Conservation (phyloP, 2,329 filamentous ascomycete species). For the Knufia petricola region DNA sequence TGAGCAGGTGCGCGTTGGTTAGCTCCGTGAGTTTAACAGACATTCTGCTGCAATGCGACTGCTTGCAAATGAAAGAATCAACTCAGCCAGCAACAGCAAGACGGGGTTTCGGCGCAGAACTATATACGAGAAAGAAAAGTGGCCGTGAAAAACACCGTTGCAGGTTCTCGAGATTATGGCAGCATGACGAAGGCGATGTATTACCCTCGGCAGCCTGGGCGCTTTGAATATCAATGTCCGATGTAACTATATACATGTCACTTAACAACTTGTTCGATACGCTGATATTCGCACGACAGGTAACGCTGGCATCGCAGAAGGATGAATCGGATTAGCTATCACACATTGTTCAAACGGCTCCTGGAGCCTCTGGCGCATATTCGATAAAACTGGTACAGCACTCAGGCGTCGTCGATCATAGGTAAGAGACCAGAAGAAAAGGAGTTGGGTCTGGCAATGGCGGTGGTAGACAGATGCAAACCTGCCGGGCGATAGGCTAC, state of each 20-base stretch:
- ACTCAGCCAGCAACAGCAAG: constrained; percentile 11
- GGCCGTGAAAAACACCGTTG: constrained; percentile 44
- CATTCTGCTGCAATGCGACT: constrained; percentile 22
- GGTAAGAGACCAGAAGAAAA: not conserved
- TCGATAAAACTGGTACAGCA: not conserved
- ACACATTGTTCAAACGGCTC: no score
- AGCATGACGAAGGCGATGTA: constrained; percentile 3
- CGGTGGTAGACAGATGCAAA: constrained; percentile 1
- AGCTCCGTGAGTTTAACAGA: constrained; percentile 60
- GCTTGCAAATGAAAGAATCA: constrained; percentile 28
- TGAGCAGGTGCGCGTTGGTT: constrained; percentile 74
- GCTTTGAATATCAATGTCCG: not conserved
- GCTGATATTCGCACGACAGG: not conserved
- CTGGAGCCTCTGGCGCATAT: not conserved
- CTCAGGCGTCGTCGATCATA: no score
- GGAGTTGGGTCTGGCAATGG: not conserved
- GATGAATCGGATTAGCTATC: no score
- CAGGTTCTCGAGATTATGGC: constrained; percentile 49
- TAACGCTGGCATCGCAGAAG: not conserved
- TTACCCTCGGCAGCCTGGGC: constrained; percentile 1
- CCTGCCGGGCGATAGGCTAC: not conserved
- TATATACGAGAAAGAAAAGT: constrained; percentile 18
- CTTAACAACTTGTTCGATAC: not conserved
- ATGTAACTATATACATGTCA: constrained; percentile 7
- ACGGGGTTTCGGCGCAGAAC: constrained; percentile 16